phyloP scores from a whole-genome alignment of 192 early-diverging fungal species.

The Coemansia sp. region DNA sequence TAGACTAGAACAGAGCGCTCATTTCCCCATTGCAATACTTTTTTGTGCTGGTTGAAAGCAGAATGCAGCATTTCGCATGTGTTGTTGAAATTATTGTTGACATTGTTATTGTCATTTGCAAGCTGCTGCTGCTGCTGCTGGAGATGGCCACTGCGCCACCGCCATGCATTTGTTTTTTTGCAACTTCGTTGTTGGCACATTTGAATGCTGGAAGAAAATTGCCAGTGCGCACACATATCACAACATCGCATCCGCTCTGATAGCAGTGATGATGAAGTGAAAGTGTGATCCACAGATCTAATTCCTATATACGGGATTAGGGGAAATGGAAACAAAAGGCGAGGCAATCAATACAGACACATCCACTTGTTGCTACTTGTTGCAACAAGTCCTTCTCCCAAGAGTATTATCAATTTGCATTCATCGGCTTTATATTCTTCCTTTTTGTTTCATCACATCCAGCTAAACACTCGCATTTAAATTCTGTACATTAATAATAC shows the following conservation, averaged over 20 bases:
- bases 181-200: background rate
- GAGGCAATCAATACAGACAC: background rate
- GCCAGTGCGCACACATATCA: too few relatives aligned
- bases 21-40: background rate
- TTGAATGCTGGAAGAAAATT: too few relatives aligned
- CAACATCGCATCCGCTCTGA: too few relatives aligned
- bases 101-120: too few relatives aligned
- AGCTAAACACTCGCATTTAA: background rate
- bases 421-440: background rate
- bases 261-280: too few relatives aligned
- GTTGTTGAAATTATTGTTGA: too few relatives aligned
- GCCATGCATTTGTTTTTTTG: background rate
- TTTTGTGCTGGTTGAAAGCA: too few relatives aligned
- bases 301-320: too few relatives aligned
- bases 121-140: slow-evolving; percentile 1
- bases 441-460: background rate
- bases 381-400: too few relatives aligned
- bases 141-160: background rate
- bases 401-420: too few relatives aligned
- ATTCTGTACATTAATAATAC: background rate
- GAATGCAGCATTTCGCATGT: too few relatives aligned
- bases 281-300: too few relatives aligned
- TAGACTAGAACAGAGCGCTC: background rate
- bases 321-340: background rate
- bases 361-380: background rate